Base-by-base conservation (phyloP, 495 filamentous ascomycete species). In the Amniculicola lignicola region DNA sequence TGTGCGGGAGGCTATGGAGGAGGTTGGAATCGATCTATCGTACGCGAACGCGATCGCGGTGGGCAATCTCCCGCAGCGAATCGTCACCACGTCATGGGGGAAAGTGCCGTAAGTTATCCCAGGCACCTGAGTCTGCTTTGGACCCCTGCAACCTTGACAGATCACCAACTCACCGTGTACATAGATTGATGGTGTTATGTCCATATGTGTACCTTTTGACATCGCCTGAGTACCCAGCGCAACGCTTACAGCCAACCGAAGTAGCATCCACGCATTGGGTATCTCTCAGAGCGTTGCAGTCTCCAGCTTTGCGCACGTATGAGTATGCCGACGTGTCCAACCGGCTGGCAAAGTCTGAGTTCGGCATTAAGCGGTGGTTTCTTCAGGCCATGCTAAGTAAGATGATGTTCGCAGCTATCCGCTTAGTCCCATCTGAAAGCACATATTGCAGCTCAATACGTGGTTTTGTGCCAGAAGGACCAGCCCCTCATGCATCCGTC, bases 241-340 rank as follows among this genome's bases (percentile, higher is more conserved):
- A 90, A 14, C 73, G 73, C 16, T 72, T 90, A 19, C 86, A 90
- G 61, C 84, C 85, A 1, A 78, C 82, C 2, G 87, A 91, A 70
- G 84, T 89, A 7, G 82, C 81, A 25, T 85, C 86, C 1, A 81
- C 79, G 3, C 87, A 91, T 67, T 91, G 87, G 87, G 84, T 91
- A 18, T 79, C 87, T 6, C 68, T 90, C 1, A 74, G 79, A 48
- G 78, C 79, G 22, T 77, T 91, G 2, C 70, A 87, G 22, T 79
- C 83, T 1, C 80, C 86, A 3, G 72, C 70, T 0, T 69, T 78
- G 14, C 76, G 85, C n/a, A 88, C 83, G 0, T 73, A 79, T 35
- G 80, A 83, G 66, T 76, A 77, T 65, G 80, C 83, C 43, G 83
- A 89, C 65, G 79, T 88, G 49, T 80, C 83, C 3, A 78, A 81